phyloP scores from a whole-genome alignment of 257 asterid genomes.

The Cordia subcordata region DNA sequence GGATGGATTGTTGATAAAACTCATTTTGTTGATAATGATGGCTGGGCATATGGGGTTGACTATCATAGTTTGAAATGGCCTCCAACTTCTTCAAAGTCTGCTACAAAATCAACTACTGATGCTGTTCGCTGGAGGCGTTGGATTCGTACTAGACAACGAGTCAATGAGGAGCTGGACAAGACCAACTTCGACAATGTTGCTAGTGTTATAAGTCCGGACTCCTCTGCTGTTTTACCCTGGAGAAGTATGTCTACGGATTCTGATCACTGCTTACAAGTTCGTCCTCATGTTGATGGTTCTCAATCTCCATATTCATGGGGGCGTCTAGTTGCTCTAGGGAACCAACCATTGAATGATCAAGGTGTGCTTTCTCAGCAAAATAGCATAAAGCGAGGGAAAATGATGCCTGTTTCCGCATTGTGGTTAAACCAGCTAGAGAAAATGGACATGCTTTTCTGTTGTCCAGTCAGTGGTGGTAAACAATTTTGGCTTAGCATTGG shows the following conservation, averaged over 20 bases:
- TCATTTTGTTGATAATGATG: slow-evolving; percentile 56
- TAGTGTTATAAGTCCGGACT: slow-evolving; percentile 46
- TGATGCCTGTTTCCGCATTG: slow-evolving; percentile 51
- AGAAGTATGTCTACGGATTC: slow-evolving; percentile 64
- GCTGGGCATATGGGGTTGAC: slow-evolving; percentile 71
- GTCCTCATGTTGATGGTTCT: slow-evolving; percentile 62
- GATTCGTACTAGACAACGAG: slow-evolving; percentile 52
- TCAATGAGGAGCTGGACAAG: slow-evolving; percentile 31
- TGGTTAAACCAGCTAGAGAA: slow-evolving; percentile 84
- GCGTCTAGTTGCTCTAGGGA: slow-evolving; percentile 57
- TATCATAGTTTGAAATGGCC: slow-evolving; percentile 57
- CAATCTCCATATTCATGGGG: slow-evolving; percentile 81
- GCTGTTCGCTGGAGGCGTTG: slow-evolving; percentile 62
- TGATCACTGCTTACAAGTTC: slow-evolving; percentile 68
- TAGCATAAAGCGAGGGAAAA: slow-evolving; percentile 50
- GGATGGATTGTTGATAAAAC: slow-evolving; percentile 61
- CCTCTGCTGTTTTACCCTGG: slow-evolving; percentile 78
- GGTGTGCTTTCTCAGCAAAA: slow-evolving; percentile 63
- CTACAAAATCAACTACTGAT: slow-evolving; percentile 44
- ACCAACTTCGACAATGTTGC: slow-evolving; percentile 36
- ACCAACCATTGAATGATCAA: slow-evolving; percentile 59
- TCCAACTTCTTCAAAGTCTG: slow-evolving; percentile 50
- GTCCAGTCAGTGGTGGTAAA: slow-evolving; percentile 68
- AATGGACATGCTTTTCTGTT: slow-evolving; percentile 81
- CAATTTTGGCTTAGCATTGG: slow-evolving; percentile 82